These are phyloP conservation scores for Eucalyptus sp. DNA, from an alignment of 345 rosid genomes.

Conservation along the genomic window DNA sequence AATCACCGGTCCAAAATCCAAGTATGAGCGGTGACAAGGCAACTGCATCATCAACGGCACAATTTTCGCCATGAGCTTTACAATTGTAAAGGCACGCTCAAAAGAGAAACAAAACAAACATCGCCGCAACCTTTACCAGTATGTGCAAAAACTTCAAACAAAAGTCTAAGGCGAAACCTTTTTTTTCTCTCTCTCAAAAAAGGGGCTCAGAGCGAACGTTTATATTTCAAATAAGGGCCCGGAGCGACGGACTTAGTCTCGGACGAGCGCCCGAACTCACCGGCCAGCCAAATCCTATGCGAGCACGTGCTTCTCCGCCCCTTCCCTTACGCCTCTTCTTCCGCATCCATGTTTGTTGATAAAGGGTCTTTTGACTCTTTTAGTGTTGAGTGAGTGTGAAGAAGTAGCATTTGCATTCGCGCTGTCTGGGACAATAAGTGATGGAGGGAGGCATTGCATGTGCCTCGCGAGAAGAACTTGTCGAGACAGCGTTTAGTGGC, in stretches of 20 bases:
- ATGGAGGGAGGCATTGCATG: neutral
- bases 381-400: neutral
- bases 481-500: neutral
- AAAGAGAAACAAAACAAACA: neutral
- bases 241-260: neutral
- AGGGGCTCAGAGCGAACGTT: accelerated
- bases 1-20: neutral
- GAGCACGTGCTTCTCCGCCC: neutral
- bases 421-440: neutral
- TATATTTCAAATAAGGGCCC: neutral
- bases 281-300: neutral
- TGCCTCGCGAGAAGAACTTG: neutral
- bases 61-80: neutral
- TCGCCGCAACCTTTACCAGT: neutral
- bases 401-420: neutral
- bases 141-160: neutral
- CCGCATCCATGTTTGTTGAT: neutral
- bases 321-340: neutral
- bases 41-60: neutral
- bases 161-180: neutral
- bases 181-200: neutral
- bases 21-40: neutral
- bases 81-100: neutral
- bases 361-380: neutral
- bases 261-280: neutral